phyloP scores from a whole-genome alignment of 139 green algal species.

The Yamagishiella unicocca region DNA sequence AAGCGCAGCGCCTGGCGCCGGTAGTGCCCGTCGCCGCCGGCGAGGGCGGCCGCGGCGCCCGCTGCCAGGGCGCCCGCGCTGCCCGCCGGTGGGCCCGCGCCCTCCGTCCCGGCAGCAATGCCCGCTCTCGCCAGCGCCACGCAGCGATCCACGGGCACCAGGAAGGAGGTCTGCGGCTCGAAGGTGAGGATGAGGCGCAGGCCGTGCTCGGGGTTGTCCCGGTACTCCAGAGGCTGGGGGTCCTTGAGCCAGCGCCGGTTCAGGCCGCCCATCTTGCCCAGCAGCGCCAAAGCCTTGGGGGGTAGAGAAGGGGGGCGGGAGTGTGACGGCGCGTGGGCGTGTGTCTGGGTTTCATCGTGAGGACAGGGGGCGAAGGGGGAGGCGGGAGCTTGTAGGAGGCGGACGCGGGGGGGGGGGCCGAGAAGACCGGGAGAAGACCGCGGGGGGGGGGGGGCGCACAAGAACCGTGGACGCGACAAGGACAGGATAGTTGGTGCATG shows the following conservation, averaged over 20 bases:
- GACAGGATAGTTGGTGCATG: too few relatives aligned
- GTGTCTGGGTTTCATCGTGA: too few relatives aligned
- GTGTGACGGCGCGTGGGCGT: too few relatives aligned
- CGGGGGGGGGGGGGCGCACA: neutral
- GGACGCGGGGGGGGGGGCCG: too few relatives aligned
- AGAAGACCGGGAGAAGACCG: neutral
- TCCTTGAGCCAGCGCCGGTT: constrained; percentile 90
- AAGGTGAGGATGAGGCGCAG: constrained; percentile 97
- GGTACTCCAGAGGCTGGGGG: constrained; percentile 82
- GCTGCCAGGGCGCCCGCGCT: neutral
- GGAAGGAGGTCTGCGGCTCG: constrained; percentile 87
- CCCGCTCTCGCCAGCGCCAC: constrained; percentile 54
- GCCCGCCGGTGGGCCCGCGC: constrained; percentile 1
- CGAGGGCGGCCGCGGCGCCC: neutral
- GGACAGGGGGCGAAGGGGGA: too few relatives aligned
- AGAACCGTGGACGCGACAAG: too few relatives aligned
- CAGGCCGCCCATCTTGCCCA: constrained; percentile 97
- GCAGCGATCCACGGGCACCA: constrained; percentile 94
- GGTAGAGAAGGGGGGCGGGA: neutral
- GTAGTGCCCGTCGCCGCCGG: constrained; percentile 59
- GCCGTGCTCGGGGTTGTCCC: constrained; percentile 95
- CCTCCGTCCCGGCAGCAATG: constrained; percentile 22
- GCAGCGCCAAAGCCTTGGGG: constrained; percentile 63
- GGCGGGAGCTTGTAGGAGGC: too few relatives aligned
- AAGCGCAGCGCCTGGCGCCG: constrained; percentile 82